phyloP scores from a whole-genome alignment of 2,329 filamentous ascomycete species.

The Nannizzia gypsea region DNA sequence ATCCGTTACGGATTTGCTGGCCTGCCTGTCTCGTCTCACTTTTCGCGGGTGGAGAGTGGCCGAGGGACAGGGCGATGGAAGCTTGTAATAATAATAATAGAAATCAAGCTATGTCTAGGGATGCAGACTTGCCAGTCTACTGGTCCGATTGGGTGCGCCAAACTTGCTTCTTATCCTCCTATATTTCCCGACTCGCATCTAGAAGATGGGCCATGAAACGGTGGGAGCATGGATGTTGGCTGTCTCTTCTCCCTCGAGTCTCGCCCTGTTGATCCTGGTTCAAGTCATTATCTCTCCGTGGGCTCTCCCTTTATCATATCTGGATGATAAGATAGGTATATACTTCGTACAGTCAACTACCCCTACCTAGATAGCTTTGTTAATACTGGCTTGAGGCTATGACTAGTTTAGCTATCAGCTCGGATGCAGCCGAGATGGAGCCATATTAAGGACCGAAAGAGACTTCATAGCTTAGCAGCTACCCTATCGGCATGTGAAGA shows the following conservation, averaged over 20 bases:
- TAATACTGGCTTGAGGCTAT: neutral
- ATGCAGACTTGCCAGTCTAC: neutral
- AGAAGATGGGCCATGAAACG: neutral
- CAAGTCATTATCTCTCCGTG: neutral
- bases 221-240: neutral
- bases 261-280: neutral
- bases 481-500: neutral
- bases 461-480: neutral
- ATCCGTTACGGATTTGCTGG: neutral
- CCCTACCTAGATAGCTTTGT: neutral
- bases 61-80: neutral
- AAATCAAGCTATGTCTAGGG: neutral
- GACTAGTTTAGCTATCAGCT: neutral
- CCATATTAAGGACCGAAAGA: neutral
- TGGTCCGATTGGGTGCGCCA: neutral
- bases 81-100: slow-evolving; percentile 1
- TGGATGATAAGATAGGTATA: neutral
- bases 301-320: neutral
- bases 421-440: neutral
- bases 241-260: neutral
- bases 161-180: neutral
- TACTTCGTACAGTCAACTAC: neutral
- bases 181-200: neutral
- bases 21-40: neutral
- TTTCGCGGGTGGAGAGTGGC: neutral